Conservation (phyloP, 495 filamentous ascomycete genomes). For the Glutinoglossum americanum region DNA sequence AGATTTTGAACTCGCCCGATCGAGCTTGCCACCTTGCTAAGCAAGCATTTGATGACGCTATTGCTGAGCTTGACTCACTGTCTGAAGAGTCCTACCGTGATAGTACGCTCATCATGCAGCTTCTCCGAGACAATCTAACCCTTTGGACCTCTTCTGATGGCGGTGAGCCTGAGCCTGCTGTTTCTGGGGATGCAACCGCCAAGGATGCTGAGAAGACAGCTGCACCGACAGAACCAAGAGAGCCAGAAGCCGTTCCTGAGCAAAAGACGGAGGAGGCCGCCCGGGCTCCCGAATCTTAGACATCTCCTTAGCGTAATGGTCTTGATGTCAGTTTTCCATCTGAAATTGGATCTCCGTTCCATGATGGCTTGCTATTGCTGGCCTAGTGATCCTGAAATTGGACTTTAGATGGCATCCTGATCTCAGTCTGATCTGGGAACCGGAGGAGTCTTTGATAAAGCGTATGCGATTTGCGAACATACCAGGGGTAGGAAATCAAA, state of each 20-base stretch:
- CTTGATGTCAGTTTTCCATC: conserved; percentile 1
- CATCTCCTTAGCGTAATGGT: conserved; percentile 1
- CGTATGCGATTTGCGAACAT: conserved; percentile 2
- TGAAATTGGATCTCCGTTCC: not conserved
- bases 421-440: conserved; percentile 1
- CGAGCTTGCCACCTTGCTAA: conserved; percentile 98
- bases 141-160: conserved; percentile 97
- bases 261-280: conserved; percentile 22
- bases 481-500: not conserved
- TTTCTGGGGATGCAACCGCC: conserved; percentile 19
- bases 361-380: not conserved
- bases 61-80: conserved; percentile 95
- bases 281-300: conserved; percentile 8
- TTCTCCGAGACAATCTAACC: conserved; percentile 96
- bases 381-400: not conserved
- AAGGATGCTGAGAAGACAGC: conserved; percentile 45
- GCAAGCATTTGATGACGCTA: conserved; percentile 98
- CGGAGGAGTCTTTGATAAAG: not conserved
- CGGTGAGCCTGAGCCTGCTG: conserved; percentile 51
- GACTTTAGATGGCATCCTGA: conserved; percentile 1
- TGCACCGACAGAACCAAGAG: conserved; percentile 31
- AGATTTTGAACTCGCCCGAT: conserved; percentile 97
- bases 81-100: conserved; percentile 99
- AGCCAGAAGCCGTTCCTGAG: conserved; percentile 23
- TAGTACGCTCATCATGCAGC: conserved; percentile 99